phyloP scores from a whole-genome alignment of 2,329 filamentous ascomycete genomes.

The Albifimbria verrucaria region DNA sequence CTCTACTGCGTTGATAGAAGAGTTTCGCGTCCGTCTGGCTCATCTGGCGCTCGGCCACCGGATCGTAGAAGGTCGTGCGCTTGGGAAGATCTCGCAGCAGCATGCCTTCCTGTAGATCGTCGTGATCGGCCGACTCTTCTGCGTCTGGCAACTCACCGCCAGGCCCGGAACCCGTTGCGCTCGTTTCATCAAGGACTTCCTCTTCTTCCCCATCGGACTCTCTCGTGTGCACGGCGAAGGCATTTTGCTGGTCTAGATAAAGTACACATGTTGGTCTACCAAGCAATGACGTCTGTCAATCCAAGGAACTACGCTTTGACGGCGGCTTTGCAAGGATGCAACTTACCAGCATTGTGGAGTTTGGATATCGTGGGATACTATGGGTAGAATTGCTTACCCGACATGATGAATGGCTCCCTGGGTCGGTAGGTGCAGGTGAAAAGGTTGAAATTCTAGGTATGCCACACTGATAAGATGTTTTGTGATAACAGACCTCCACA shows the following conservation, averaged over 20 bases:
- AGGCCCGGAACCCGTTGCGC: slow-evolving; percentile 16
- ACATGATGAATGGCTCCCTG: neutral
- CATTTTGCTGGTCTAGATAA: neutral
- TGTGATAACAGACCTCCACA: too few species aligned
- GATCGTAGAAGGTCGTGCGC: slow-evolving; percentile 88
- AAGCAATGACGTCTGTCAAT: neutral
- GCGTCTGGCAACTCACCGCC: slow-evolving; percentile 16
- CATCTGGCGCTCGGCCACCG: slow-evolving; percentile 89
- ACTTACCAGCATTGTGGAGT: neutral
- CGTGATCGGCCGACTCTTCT: slow-evolving; percentile 18
- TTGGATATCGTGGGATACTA: neutral
- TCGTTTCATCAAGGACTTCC: slow-evolving; percentile 18
- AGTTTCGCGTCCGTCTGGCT: slow-evolving; percentile 92
- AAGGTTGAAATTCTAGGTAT: neutral
- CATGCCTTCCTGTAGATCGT: slow-evolving; percentile 51
- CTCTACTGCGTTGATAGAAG: slow-evolving; percentile 88
- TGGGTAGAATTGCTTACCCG: neutral
- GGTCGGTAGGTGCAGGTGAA: neutral
- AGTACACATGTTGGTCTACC: neutral
- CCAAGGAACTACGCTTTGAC: neutral
- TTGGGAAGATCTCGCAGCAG: slow-evolving; percentile 58
- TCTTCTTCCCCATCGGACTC: slow-evolving; percentile 29
- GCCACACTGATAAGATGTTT: too few species aligned
- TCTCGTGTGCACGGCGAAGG: slow-evolving; percentile 19
- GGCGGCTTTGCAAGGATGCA: neutral